phyloP scores from a whole-genome alignment of 192 early-diverging fungal species.

The Coemansia nantahalensis region DNA sequence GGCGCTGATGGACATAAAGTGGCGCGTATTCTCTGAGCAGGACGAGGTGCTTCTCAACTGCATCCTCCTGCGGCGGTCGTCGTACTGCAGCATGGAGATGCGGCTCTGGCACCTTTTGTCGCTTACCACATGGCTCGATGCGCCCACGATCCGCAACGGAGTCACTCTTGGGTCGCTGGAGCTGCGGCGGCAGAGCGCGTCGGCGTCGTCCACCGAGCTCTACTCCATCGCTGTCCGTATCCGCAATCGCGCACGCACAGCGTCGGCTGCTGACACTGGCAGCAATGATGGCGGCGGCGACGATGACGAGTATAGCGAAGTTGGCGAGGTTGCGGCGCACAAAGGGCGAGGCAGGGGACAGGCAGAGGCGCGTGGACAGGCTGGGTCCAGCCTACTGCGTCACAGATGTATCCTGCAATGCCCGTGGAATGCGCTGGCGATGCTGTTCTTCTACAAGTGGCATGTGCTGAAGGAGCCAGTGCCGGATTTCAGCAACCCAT shows the following conservation, averaged over 20 bases:
- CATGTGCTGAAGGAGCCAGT: conserved; percentile 39
- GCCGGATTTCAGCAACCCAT: conserved; percentile 33
- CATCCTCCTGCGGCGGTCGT: conserved; percentile 43
- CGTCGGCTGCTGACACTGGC: background rate
- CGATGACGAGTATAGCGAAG: background rate
- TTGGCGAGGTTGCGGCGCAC: background rate
- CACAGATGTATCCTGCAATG: conserved; percentile 25
- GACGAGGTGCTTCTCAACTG: conserved; percentile 30
- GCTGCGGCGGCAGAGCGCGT: conserved; percentile 4
- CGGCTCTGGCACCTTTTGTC: conserved; percentile 38
- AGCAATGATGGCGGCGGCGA: too few species aligned
- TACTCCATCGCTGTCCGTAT: conserved; percentile 7
- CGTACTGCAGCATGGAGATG: conserved; percentile 46
- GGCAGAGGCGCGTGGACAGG: conserved; percentile 3
- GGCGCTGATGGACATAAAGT: conserved; percentile 9
- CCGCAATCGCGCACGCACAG: background rate
- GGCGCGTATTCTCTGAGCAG: conserved; percentile 31
- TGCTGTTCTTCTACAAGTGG: conserved; percentile 45
- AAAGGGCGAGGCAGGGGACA: background rate
- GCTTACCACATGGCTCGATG: conserved; percentile 38
- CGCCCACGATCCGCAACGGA: conserved; percentile 13
- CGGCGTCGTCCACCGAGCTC: background rate
- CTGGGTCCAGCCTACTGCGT: conserved; percentile 27
- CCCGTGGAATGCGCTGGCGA: conserved; percentile 50
- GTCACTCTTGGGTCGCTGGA: conserved; percentile 42